Evolutionary conservation across 176 grass and related monocot species (phyloP).

Genomic region (Oryza officinalis): DNA sequence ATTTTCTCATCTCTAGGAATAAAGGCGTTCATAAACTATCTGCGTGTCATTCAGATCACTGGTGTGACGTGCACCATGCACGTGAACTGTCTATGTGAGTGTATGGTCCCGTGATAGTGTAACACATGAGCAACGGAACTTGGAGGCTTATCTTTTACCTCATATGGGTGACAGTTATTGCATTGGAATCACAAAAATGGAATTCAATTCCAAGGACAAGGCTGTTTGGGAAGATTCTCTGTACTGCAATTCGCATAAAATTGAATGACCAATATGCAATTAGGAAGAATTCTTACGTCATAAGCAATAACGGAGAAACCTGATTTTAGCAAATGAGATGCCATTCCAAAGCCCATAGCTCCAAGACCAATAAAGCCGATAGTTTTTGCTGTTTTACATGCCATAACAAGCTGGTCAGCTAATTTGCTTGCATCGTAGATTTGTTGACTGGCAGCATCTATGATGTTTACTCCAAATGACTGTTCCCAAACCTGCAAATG

Average conservation of each 20-base stretch:
- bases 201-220: neutral
- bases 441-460: constrained; percentile 68
- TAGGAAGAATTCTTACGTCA: constrained; percentile 68
- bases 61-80: neutral
- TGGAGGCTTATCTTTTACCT: neutral
- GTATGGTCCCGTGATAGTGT: neutral
- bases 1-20: neutral
- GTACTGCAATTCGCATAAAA: constrained; percentile 15
- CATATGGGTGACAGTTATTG: neutral
- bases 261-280: neutral
- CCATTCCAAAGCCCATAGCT: constrained; percentile 99
- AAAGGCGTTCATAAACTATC: constrained; percentile 2
- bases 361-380: constrained; percentile 97
- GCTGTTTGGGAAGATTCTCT: constrained; percentile 8
- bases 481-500: constrained; percentile 82
- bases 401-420: constrained; percentile 58
- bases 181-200: neutral
- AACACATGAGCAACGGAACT: neutral
- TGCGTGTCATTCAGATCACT: neutral
- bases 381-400: constrained; percentile 64
- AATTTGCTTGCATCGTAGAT: constrained; percentile 74
- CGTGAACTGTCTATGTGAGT: neutral
- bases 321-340: constrained; percentile 89
- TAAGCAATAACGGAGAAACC: constrained; percentile 80
- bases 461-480: constrained; percentile 77